Evolutionary conservation across 371 early-diverging fungal genomes (phyloP).

Genomic region (Apophysomyces trapeziformis): DNA sequence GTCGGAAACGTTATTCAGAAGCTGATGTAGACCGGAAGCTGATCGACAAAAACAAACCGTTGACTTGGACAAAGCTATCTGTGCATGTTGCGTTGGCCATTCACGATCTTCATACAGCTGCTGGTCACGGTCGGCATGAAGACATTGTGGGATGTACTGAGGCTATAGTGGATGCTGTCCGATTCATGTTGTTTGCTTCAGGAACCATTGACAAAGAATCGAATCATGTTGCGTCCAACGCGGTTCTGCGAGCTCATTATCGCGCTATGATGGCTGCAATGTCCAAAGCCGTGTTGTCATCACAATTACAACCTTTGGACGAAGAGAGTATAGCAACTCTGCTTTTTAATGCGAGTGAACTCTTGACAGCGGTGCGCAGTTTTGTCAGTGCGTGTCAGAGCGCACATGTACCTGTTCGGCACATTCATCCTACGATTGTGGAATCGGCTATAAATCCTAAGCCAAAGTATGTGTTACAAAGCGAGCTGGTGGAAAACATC

Average conservation of each 20-base stretch:
- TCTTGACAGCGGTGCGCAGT: constrained; percentile 28
- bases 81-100: constrained; percentile 67
- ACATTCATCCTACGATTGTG: constrained; percentile 19
- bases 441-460: neutral
- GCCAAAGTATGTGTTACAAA: constrained; percentile 4
- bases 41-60: constrained; percentile 27
- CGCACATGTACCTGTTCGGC: constrained; percentile 21
- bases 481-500: constrained; percentile 23
- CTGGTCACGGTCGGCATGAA: constrained; percentile 41
- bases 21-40: neutral
- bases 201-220: constrained; percentile 69
- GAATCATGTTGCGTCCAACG: constrained; percentile 61
- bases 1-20: neutral
- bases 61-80: constrained; percentile 69
- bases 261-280: constrained; percentile 77
- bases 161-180: constrained; percentile 78
- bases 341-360: constrained; percentile 30
- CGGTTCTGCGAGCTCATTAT: constrained; percentile 71
- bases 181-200: constrained; percentile 81
- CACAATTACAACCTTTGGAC: constrained; percentile 71
- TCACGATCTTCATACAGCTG: constrained; percentile 67
- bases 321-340: constrained; percentile 44
- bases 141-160: constrained; percentile 38
- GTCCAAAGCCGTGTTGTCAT: constrained; percentile 78
- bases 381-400: constrained; percentile 40